phyloP scores from a whole-genome alignment of 2,329 filamentous ascomycete genomes.

The Akanthomyces dipterigenus region DNA sequence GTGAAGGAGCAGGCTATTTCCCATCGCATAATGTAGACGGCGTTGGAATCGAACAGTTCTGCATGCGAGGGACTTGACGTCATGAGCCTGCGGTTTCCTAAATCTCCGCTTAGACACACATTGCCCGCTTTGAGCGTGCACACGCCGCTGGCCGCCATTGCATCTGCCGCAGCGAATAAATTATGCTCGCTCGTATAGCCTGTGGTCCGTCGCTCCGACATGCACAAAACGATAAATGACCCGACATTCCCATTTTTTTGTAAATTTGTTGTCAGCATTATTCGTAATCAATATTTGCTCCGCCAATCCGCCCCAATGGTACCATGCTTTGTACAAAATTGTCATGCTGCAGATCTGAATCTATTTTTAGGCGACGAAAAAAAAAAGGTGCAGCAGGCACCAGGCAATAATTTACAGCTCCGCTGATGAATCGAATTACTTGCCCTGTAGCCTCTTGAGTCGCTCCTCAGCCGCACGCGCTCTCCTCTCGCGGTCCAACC shows the following conservation, averaged over 20 bases:
- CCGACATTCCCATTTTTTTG: too few species aligned
- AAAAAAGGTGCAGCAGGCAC: too few species aligned
- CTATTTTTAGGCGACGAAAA: not conserved
- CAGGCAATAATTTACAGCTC: too few species aligned
- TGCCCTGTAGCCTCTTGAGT: constrained; percentile 59
- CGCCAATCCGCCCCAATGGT: not conserved
- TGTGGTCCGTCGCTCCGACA: too few species aligned
- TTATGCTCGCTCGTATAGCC: too few species aligned
- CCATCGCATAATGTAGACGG: too few species aligned
- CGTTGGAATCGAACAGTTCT: not conserved
- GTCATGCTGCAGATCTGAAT: not conserved
- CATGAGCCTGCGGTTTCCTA: not conserved
- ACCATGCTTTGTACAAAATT: not conserved
- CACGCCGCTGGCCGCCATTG: not conserved
- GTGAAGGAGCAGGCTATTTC: too few species aligned
- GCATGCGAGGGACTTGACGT: not conserved
- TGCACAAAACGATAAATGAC: too few species aligned
- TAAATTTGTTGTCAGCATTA: too few species aligned
- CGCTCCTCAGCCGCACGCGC: constrained; percentile 89
- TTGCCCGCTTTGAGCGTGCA: not conserved
- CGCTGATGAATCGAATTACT: constrained; percentile 4
- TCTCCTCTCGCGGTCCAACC: constrained; percentile 78
- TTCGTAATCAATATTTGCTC: not conserved
- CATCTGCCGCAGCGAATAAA: too few species aligned
- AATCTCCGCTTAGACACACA: not conserved